Percentiles rank a stretch among this genome's conserved stretches.
Conservation (phyloP, 257 asterid genomes). For the Echium plantagineum region DNA sequence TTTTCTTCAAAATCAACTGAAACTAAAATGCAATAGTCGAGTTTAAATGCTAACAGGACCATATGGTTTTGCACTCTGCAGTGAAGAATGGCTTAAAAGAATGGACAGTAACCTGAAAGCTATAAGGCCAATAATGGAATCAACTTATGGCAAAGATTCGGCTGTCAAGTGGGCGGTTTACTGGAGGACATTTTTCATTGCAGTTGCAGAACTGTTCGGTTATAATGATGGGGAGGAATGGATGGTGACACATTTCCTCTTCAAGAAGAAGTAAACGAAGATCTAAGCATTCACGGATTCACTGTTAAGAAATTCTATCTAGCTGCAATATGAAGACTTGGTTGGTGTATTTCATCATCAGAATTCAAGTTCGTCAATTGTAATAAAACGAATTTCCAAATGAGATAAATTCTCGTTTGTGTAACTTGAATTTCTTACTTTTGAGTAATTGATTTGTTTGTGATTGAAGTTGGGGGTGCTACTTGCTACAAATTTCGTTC, state of each 20-base stretch:
- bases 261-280: slow-evolving; percentile 41
- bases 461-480: too few relatives aligned
- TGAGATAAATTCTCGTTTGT: too few relatives aligned
- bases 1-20: not conserved
- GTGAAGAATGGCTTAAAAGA: slow-evolving; percentile 89
- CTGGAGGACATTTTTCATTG: slow-evolving; percentile 87
- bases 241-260: slow-evolving; percentile 80
- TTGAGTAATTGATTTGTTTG: too few relatives aligned
- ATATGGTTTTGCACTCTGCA: slow-evolving; percentile 41
- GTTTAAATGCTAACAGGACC: not conserved
- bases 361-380: too few relatives aligned
- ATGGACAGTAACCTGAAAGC: slow-evolving; percentile 50
- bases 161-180: slow-evolving; percentile 83
- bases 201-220: slow-evolving; percentile 70
- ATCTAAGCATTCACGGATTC: too few relatives aligned
- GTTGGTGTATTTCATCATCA: too few relatives aligned
- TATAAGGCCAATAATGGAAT: slow-evolving; percentile 67
- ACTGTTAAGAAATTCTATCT: too few relatives aligned
- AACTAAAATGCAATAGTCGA: not conserved
- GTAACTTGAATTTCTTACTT: too few relatives aligned
- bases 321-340: too few relatives aligned
- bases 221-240: slow-evolving; percentile 89
- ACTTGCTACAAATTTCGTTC: too few relatives aligned
- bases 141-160: slow-evolving; percentile 82
- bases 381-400: too few relatives aligned